phyloP scores from a whole-genome alignment of 192 early-diverging fungal genomes.

The Glomus cerebriforme region DNA sequence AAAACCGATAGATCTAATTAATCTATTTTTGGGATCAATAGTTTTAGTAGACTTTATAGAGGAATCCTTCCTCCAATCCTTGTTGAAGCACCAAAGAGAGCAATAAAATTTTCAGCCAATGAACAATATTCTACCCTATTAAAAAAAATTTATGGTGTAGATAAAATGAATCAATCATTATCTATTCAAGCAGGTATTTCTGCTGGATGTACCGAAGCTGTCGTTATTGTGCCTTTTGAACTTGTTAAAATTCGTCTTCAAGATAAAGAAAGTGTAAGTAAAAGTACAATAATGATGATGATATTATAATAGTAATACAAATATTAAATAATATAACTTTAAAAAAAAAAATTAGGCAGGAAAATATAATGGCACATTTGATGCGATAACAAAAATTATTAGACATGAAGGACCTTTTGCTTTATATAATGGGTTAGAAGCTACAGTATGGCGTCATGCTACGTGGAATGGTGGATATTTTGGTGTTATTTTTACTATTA shows the following conservation, averaged over 20 bases:
- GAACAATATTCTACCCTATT: conserved; percentile 78
- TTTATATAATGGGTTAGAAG: conserved; percentile 89
- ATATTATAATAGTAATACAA: too few species aligned
- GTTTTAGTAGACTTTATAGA: conserved; percentile 71
- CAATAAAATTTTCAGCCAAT: conserved; percentile 96
- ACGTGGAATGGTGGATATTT: conserved; percentile 98
- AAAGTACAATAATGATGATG: background rate
- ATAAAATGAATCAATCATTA: conserved; percentile 73
- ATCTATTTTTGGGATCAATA: background rate
- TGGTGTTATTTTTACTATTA: conserved; percentile 77
- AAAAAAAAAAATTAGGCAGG: conserved; percentile 63
- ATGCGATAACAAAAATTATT: conserved; percentile 81
- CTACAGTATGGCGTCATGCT: conserved; percentile 92
- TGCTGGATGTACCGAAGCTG: conserved; percentile 90
- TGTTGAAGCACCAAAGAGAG: conserved; percentile 96
- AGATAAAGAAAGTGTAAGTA: conserved; percentile 77
- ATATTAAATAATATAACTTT: too few species aligned
- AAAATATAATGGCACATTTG: conserved; percentile 79
- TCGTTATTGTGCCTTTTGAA: conserved; percentile 89
- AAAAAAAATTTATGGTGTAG: conserved; percentile 69
- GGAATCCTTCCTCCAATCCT: conserved; percentile 97
- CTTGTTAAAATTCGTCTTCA: conserved; percentile 97
- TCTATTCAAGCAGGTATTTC: conserved; percentile 85
- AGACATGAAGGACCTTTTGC: conserved; percentile 75
- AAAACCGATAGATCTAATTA: too few species aligned